These are phyloP conservation scores for Auriscalpium microsporum DNA, from an alignment of 768 basidiomycete species.

Conservation along the genomic window DNA sequence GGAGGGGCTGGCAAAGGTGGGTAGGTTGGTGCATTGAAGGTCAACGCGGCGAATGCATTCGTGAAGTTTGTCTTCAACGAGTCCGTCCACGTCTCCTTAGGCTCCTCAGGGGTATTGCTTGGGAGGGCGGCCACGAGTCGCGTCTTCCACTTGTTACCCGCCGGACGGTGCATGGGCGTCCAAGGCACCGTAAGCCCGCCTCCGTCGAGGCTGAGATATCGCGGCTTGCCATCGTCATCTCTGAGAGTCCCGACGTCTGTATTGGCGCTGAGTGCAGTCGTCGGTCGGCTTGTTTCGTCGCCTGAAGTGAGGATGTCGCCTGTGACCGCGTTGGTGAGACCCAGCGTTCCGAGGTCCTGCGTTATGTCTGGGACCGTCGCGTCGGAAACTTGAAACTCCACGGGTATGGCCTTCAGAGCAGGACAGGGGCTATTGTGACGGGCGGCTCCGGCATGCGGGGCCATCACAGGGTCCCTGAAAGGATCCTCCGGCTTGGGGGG, in stretches of 20 bases:
- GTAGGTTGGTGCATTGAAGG: neutral
- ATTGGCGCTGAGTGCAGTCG: slow-evolving; percentile 12
- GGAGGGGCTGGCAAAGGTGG: neutral
- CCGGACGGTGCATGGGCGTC: slow-evolving; percentile 6
- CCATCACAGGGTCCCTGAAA: no score
- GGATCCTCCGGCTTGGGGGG: no score
- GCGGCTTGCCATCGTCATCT: slow-evolving; percentile 18
- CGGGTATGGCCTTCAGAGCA: slow-evolving; percentile 17
- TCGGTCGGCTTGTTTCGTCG: slow-evolving; percentile 22
- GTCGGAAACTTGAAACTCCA: slow-evolving; percentile 15
- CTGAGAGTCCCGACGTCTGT: slow-evolving; percentile 15
- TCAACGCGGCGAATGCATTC: slow-evolving; percentile 5
- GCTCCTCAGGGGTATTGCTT: neutral
- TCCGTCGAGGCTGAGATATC: slow-evolving; percentile 26
- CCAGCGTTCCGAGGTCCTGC: slow-evolving; percentile 34
- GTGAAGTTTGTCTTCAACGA: slow-evolving; percentile 12
- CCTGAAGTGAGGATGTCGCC: slow-evolving; percentile 32
- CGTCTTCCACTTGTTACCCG: slow-evolving; percentile 5
- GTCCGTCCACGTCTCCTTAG: slow-evolving; percentile 8
- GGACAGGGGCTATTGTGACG: neutral
- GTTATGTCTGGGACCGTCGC: slow-evolving; percentile 23
- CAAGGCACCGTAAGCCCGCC: slow-evolving; percentile 26
- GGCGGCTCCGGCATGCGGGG: no score
- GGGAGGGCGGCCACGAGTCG: slow-evolving; percentile 5
- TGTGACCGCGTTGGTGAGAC: slow-evolving; percentile 40